phyloP scores from a whole-genome alignment of 2,329 filamentous ascomycete species.

The Thermomyces lanuginosus region DNA sequence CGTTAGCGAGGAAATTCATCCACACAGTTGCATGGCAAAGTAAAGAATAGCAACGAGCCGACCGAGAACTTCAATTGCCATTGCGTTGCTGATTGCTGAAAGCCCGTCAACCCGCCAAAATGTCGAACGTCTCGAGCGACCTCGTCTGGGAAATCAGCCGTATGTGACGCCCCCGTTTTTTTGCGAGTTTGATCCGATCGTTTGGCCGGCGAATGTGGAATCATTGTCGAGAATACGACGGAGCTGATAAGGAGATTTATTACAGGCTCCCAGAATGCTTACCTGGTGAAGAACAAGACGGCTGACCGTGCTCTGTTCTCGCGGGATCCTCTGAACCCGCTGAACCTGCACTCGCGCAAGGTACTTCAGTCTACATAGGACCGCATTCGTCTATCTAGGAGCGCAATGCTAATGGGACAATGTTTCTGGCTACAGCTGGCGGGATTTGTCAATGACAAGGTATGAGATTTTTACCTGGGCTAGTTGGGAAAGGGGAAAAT shows the following conservation, averaged over 20 bases:
- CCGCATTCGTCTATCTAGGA: no score
- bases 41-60: background rate
- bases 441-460: slow-evolving; percentile 88
- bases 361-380: slow-evolving; percentile 33
- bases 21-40: background rate
- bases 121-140: slow-evolving; percentile 70
- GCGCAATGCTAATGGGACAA: slow-evolving; percentile 10
- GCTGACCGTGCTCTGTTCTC: slow-evolving; percentile 78
- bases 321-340: slow-evolving; percentile 82
- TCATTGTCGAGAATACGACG: no score
- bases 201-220: no score
- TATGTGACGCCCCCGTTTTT: slow-evolving; percentile 44
- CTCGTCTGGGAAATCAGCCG: slow-evolving; percentile 90
- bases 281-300: slow-evolving; percentile 74
- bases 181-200: no score
- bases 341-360: slow-evolving; percentile 84
- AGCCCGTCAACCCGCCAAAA: no score
- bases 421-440: slow-evolving; percentile 46
- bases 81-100: no score
- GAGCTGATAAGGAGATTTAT: slow-evolving; percentile 7
- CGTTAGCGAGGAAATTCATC: background rate
- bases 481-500: no score
- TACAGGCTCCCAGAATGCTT: slow-evolving; percentile 72
- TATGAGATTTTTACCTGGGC: slow-evolving; percentile 26
- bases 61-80: no score